phyloP scores from a whole-genome alignment of 345 rosid species.

The Camelina sativa region DNA sequence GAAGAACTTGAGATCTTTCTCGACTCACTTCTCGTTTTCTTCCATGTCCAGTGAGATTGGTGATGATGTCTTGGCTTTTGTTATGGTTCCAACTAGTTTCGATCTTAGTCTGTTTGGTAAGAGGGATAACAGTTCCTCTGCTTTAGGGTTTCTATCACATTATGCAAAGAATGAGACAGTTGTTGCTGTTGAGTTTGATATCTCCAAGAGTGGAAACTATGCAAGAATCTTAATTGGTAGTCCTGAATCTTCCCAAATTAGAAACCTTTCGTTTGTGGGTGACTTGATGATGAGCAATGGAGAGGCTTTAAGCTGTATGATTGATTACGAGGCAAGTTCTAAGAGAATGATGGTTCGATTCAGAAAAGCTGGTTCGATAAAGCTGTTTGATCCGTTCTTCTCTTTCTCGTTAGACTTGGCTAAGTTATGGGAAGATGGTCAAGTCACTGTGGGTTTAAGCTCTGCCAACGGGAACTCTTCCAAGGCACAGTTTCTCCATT shows the following conservation, averaged over 20 bases:
- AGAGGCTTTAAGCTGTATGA: conserved; percentile 73
- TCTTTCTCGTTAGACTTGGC: conserved; percentile 58
- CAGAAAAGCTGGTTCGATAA: conserved; percentile 58
- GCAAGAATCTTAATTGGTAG: conserved; percentile 65
- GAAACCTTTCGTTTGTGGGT: conserved; percentile 44
- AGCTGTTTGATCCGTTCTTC: conserved; percentile 66
- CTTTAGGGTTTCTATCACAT: conserved; percentile 25
- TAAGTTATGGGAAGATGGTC: conserved; percentile 53
- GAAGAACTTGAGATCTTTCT: conserved; percentile 56
- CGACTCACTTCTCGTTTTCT: conserved; percentile 68
- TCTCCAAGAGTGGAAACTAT: conserved; percentile 48
- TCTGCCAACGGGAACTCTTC: conserved; percentile 63
- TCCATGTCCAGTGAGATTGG: conserved; percentile 52
- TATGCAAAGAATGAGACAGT: conserved; percentile 23
- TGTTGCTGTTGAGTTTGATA: conserved; percentile 57
- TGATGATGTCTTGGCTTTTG: conserved; percentile 64
- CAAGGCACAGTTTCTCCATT: conserved; percentile 56
- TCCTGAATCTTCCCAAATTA: conserved; percentile 52
- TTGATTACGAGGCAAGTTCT: conserved; percentile 71
- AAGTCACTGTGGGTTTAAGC: conserved; percentile 66
- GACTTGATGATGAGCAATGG: conserved; percentile 46
- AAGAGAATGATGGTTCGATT: conserved; percentile 68
- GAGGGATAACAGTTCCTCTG: conserved; percentile 43
- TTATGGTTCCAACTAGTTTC: conserved; percentile 60
- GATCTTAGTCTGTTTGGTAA: conserved; percentile 49